Evolutionary conservation across 2,329 filamentous ascomycete species (phyloP), one percentile per base, ranked within the genome.

Genomic region (Colletotrichum eremochloae): DNA sequence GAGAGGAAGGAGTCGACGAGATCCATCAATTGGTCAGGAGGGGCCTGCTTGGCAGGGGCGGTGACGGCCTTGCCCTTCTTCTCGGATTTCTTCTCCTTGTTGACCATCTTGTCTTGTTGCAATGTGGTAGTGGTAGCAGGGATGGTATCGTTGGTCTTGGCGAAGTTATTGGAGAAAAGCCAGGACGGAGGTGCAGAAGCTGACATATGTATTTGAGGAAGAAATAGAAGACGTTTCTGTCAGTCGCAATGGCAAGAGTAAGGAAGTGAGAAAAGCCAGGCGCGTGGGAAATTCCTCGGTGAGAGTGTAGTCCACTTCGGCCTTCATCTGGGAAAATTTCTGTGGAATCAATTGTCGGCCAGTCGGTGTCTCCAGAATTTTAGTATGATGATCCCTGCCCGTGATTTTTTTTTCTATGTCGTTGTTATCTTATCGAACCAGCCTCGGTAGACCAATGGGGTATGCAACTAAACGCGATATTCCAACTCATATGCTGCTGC

Each of bases 1-100:
- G 86, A 86, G 62, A 95, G 85, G 80, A 94, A 95, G 31, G 83
- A 81, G 74, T 90, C 89, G 76, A 95, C 87, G 20, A 94, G 84
- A 73, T 90, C 88, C 78, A 95, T 84, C 46, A 95, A 84, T 80
- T 92, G 87, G 38, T 87, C 81, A 5, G 92, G 87, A 36, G 89
- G 86, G 58, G 83, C 79, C 38, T 80, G 71, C 38, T 75, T 60
- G 50, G 74, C 71, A 56, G 75, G 67, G 40, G 75, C 68, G 61
- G 77, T 36, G 57, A 73, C 58, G 64, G 74, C 64, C 73, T 76
- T 77, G 42, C 69, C 61, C 73, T 73, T 74, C 64, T 77, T 67
- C 29, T 76, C 75, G 36, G 72, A 61, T 61, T 68, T 75, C 75
- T 71, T 76, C 66, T 75, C 77, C 74, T 81, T 80, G 73, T 81